phyloP scores from a whole-genome alignment of 176 grass and related monocot species.

The Saccharum spontaneum region DNA sequence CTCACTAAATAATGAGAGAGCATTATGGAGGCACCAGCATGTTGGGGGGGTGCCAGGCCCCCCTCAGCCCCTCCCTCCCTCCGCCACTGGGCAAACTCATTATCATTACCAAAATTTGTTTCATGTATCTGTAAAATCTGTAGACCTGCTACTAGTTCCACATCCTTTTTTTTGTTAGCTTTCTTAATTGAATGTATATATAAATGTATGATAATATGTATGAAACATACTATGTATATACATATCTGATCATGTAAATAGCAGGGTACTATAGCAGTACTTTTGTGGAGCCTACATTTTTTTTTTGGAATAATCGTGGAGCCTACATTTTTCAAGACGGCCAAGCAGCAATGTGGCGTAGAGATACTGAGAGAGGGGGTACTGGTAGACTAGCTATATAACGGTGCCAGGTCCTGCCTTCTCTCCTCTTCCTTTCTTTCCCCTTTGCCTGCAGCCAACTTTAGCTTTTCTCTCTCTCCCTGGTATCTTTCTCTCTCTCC shows the following conservation, averaged over 20 bases:
- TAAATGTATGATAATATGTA: neutral
- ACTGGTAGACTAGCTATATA: conserved; percentile 18
- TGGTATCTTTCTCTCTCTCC: neutral
- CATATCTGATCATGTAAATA: neutral
- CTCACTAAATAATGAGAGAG: no score
- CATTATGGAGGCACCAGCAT: no score
- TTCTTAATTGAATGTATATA: neutral
- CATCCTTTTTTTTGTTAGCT: neutral
- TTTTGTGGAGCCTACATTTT: neutral
- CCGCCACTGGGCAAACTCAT: neutral
- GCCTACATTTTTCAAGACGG: neutral
- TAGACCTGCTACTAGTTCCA: neutral
- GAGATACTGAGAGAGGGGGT: neutral
- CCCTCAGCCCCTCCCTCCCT: no score
- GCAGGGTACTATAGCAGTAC: neutral
- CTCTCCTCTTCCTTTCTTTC: conserved; percentile 18
- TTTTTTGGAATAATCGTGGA: neutral
- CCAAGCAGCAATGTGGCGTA: neutral
- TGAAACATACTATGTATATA: neutral
- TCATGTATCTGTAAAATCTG: neutral
- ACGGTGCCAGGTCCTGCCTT: conserved; percentile 23
- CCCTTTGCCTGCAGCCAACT: conserved; percentile 31
- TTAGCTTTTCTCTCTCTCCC: conserved; percentile 13
- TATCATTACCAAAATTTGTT: neutral
- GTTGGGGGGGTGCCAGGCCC: no score